phyloP scores from a whole-genome alignment of 2,329 filamentous ascomycete genomes.

The Cladophialophora bantiana region DNA sequence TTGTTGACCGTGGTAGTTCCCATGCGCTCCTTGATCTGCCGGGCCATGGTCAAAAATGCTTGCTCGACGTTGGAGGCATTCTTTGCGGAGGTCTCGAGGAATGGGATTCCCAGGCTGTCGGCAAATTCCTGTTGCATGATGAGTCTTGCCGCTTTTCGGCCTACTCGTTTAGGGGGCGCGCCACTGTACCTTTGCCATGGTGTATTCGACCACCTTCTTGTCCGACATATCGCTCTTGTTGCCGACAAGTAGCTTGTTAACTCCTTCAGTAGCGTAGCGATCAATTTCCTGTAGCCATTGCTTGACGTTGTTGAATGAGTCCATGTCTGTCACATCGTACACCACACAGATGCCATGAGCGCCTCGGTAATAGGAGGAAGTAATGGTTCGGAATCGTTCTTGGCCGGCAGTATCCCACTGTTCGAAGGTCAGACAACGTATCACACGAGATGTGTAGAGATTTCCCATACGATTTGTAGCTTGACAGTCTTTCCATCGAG shows the following conservation, averaged over 20 bases:
- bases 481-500: constrained; percentile 99
- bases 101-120: constrained; percentile 97
- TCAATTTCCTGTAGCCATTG: constrained; percentile 99
- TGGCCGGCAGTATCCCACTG: constrained; percentile 99
- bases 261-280: constrained; percentile 97
- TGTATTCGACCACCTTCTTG: constrained; percentile 99
- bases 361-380: constrained; percentile 98
- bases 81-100: constrained; percentile 99
- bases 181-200: constrained; percentile 87
- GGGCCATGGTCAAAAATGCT: constrained; percentile 99
- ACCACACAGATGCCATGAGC: constrained; percentile 99
- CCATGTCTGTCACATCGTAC: constrained; percentile 99
- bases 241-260: constrained; percentile 98
- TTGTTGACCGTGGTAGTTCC: constrained; percentile 95
- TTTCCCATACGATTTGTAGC: constrained; percentile 86
- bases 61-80: constrained; percentile 99
- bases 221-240: constrained; percentile 99
- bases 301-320: constrained; percentile 99
- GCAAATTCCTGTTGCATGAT: constrained; percentile 79
- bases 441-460: constrained; percentile 38
- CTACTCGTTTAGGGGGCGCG: neutral
- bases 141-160: constrained; percentile 17
- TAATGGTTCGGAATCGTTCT: constrained; percentile 99
- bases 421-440: constrained; percentile 35
- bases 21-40: constrained; percentile 99